Percentiles rank a stretch among this genome's conserved stretches.
These are phyloP conservation scores for Ambrosia artemisiifolia DNA, from an alignment of 129 eudicot genomes.

Conservation along the genomic window DNA sequence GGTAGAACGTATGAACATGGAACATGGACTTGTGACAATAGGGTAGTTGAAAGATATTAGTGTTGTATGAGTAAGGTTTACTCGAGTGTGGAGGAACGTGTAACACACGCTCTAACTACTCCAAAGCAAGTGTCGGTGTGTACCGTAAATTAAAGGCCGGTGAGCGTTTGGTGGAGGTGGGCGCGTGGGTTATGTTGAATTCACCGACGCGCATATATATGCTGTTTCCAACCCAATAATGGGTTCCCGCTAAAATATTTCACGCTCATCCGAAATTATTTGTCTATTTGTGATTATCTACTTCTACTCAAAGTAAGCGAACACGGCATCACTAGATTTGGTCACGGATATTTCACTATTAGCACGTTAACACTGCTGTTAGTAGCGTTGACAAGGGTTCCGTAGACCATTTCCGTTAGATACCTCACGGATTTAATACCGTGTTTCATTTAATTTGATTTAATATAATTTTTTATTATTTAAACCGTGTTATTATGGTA, in stretches of 20 bases:
- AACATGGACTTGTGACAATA: constrained; percentile 3
- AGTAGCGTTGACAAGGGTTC: too few species aligned
- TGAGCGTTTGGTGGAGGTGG: constrained; percentile 13
- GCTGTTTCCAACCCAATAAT: constrained; percentile 15
- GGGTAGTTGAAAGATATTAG: constrained; percentile 26
- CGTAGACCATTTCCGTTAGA: too few species aligned
- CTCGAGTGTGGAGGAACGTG: constrained; percentile 24
- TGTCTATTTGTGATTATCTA: too few species aligned
- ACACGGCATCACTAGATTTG: too few species aligned
- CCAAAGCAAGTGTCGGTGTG: constrained; percentile 15
- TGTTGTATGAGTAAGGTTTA: constrained; percentile 8
- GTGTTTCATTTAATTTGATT: too few species aligned
- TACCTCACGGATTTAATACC: too few species aligned
- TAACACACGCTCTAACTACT: constrained; percentile 24
- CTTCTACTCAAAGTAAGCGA: too few species aligned
- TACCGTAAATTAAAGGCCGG: not conserved
- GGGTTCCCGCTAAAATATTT: constrained; percentile 24
- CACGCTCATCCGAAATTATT: not conserved
- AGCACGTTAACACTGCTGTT: too few species aligned
- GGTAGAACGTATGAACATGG: not conserved
- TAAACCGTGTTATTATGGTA: too few species aligned
- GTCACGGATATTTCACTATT: too few species aligned
- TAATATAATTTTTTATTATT: too few species aligned
- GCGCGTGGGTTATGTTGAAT: constrained; percentile 5
- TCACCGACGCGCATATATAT: constrained; percentile 4